Conservation (phyloP, 768 basidiomycete genomes). For the Clavaria fumosa region DNA sequence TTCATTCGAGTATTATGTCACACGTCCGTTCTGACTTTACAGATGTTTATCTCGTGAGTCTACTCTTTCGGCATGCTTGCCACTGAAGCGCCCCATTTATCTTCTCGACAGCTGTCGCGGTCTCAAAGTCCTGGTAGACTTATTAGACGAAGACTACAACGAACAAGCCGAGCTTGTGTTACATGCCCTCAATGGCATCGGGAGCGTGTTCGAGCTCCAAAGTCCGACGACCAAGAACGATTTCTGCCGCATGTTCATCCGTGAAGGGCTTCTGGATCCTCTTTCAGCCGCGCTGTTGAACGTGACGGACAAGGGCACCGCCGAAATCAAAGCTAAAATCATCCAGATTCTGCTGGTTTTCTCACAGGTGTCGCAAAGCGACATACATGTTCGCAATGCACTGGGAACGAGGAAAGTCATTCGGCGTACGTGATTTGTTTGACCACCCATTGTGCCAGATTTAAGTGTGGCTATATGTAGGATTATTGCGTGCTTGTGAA, state of each 20-base stretch:
- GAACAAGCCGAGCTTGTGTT: constrained; percentile 85
- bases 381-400: constrained; percentile 85
- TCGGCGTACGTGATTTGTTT: constrained; percentile 43
- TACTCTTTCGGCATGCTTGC: too few species aligned
- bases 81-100: too few species aligned
- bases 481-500: constrained; percentile 76
- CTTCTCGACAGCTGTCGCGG: constrained; percentile 91
- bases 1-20: constrained; percentile 88
- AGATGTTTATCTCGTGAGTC: constrained; percentile 96
- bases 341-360: constrained; percentile 83
- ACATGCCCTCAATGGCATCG: constrained; percentile 87
- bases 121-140: constrained; percentile 84
- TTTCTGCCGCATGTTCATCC: constrained; percentile 95
- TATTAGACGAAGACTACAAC: constrained; percentile 90
- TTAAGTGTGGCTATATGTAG: constrained; percentile 25
- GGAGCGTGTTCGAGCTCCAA: constrained; percentile 90
- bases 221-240: constrained; percentile 96
- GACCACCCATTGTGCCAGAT: not conserved
- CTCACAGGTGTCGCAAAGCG: constrained; percentile 91
- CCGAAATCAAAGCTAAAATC: constrained; percentile 77
- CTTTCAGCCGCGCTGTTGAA: constrained; percentile 79
- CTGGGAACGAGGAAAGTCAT: constrained; percentile 83
- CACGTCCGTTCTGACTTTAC: constrained; percentile 83
- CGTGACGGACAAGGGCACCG: constrained; percentile 63
- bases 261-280: constrained; percentile 89